Evolutionary conservation across 2,329 filamentous ascomycete genomes (phyloP).

Genomic region (Blastomyces emzantsi): DNA sequence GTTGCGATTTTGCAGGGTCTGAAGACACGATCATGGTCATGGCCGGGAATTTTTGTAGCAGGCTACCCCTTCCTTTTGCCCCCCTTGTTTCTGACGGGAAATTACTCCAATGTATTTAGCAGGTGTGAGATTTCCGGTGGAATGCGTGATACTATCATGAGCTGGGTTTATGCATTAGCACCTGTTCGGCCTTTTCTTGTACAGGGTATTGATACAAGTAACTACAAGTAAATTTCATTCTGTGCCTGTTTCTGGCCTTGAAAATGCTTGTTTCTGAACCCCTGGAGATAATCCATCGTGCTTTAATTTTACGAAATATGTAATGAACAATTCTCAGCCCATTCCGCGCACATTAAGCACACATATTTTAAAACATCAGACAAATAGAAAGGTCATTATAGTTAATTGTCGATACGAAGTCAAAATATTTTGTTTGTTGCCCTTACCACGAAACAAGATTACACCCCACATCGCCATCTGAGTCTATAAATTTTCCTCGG

Average conservation of each 20-base stretch:
- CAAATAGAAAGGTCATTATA: no score
- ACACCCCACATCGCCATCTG: neutral
- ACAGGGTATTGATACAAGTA: no score
- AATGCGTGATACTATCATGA: neutral
- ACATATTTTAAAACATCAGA: no score
- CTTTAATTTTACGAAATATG: no score
- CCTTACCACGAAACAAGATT: neutral
- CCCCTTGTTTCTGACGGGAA: neutral
- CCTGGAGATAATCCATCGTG: no score
- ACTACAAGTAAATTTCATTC: no score
- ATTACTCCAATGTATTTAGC: neutral
- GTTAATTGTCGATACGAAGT: no score
- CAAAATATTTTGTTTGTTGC: no score
- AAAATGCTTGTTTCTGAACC: no score
- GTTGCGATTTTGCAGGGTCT: neutral
- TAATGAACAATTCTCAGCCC: no score
- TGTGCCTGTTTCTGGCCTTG: no score
- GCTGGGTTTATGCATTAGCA: neutral
- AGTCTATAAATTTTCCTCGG: neutral
- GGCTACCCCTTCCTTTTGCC: neutral
- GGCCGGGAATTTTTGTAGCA: neutral
- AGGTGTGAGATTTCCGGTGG: neutral
- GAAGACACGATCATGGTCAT: neutral
- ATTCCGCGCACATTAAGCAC: no score
- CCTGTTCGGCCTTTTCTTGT: neutral